phyloP scores from a whole-genome alignment of 805 yeast genomes.

The Teunomyces panamensis region DNA sequence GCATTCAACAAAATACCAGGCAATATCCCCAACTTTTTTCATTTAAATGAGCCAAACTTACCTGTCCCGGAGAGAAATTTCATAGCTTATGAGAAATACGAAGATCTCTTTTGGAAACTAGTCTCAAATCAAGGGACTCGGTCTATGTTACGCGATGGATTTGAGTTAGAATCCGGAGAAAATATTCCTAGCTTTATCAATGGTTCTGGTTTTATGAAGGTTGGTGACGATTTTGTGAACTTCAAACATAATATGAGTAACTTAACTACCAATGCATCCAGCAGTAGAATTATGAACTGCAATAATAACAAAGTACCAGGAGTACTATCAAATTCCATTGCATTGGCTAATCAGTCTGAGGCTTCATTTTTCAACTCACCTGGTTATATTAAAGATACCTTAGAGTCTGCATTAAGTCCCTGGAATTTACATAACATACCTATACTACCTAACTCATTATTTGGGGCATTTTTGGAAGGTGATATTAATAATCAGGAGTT shows the following conservation, averaged over 20 bases:
- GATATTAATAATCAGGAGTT: conserved; percentile 45
- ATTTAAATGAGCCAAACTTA: conserved; percentile 9
- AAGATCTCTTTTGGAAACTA: conserved; percentile 42
- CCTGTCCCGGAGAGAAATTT: conserved; percentile 12
- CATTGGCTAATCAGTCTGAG: conserved; percentile 5
- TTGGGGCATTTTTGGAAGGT: conserved; percentile 40
- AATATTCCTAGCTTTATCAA: conserved; percentile 26
- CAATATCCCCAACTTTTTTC: conserved; percentile 5
- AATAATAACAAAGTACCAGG: conserved; percentile 1
- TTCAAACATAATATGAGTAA: conserved; percentile 22
- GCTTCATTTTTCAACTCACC: conserved; percentile 17
- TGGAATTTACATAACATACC: conserved; percentile 64
- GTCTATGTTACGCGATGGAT: conserved; percentile 16
- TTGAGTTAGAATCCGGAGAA: conserved; percentile 27
- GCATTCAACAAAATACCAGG: conserved; percentile 7
- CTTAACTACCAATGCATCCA: conserved; percentile 13
- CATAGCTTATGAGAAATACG: conserved; percentile 27
- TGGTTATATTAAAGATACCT: conserved; percentile 16
- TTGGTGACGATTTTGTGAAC: conserved; percentile 28
- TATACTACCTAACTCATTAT: conserved; percentile 44
- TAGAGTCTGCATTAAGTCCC: conserved; percentile 32
- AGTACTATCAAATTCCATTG: neutral
- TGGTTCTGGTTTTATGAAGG: conserved; percentile 33
- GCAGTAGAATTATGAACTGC: conserved; percentile 7
- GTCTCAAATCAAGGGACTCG: conserved; percentile 20